Evolutionary conservation across 352 stramenopile species (phyloP).

Genomic region (Phytophthora europaea): DNA sequence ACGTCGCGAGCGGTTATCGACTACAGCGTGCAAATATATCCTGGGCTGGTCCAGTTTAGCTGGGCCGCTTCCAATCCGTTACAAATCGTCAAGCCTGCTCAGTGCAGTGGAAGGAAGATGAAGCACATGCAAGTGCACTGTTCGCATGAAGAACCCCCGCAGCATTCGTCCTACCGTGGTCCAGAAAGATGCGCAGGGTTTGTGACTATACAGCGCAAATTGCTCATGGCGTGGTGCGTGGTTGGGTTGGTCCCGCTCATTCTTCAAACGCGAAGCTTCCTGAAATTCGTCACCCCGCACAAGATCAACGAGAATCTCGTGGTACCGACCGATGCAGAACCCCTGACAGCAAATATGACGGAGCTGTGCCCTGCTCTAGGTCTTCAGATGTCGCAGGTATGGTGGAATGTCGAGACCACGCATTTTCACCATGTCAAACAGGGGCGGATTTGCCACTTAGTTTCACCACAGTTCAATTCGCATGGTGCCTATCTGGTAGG

Average conservation of each 20-base stretch:
- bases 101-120: neutral
- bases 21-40: neutral
- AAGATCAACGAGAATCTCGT: neutral
- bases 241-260: neutral
- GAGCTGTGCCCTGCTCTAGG: neutral
- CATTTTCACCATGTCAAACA: neutral
- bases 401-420: conserved; percentile 1
- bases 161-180: neutral
- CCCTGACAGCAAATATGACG: neutral
- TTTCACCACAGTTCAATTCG: neutral
- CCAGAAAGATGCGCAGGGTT: neutral
- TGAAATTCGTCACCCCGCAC: neutral
- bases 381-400: neutral
- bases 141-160: neutral
- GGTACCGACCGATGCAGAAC: neutral
- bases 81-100: neutral
- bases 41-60: neutral
- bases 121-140: neutral
- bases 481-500: neutral
- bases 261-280: neutral
- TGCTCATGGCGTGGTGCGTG: neutral
- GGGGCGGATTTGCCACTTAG: neutral
- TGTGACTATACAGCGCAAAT: neutral
- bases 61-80: neutral
- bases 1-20: neutral